Percentiles rank a stretch among this genome's conserved stretches.
These are phyloP conservation scores for Penicillium ochrochloron DNA, from an alignment of 495 filamentous ascomycete genomes.

Conservation along the genomic window DNA sequence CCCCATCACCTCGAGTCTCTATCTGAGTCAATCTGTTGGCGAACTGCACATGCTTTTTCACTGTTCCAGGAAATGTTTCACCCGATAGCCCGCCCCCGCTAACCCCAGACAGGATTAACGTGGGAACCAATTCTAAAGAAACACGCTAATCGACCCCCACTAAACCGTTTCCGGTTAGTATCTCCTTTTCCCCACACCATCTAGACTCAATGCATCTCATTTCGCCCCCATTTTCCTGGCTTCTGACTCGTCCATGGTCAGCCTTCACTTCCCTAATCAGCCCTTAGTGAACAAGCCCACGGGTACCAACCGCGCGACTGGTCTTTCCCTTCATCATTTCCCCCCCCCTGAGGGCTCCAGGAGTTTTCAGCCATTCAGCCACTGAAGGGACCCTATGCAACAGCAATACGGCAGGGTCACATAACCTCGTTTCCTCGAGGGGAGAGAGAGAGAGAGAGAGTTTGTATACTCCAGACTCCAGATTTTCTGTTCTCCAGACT, in stretches of 20 bases:
- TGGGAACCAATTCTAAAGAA: background rate
- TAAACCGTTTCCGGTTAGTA: background rate
- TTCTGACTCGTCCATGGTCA: background rate
- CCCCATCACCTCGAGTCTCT: background rate
- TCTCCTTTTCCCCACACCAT: background rate
- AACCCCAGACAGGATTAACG: constrained; percentile 5
- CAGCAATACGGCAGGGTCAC: constrained; percentile 15
- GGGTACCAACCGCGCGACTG: background rate
- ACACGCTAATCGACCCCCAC: background rate
- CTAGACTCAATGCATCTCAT: constrained; percentile 2
- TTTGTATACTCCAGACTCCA: background rate
- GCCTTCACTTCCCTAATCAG: background rate
- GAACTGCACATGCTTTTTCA: background rate
- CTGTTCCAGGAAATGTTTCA: background rate
- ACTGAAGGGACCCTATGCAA: constrained; percentile 10
- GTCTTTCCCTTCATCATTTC: background rate
- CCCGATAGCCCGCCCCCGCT: background rate
- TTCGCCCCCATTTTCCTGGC: background rate
- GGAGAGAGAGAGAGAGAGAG: background rate
- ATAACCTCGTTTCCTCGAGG: constrained; percentile 4
- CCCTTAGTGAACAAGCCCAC: background rate
- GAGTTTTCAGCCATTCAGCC: constrained; percentile 2
- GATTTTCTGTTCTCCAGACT: background rate
- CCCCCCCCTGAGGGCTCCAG: background rate
- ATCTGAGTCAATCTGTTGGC: background rate